Evolutionary conservation across 495 filamentous ascomycete species (phyloP).

Genomic region (Choiromyces venosus): DNA sequence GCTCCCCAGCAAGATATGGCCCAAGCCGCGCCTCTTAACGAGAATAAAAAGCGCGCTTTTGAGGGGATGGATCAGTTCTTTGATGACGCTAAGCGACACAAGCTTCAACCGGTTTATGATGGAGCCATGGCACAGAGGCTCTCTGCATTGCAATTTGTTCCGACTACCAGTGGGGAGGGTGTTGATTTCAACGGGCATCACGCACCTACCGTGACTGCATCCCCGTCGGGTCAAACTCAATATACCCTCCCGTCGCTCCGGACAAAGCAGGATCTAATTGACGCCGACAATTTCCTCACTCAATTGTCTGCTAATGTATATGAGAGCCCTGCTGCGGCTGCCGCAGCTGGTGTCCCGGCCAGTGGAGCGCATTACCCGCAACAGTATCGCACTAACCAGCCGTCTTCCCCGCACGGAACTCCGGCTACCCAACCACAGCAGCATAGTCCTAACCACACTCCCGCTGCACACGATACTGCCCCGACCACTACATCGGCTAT

Average conservation of each 20-base stretch:
- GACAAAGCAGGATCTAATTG: constrained; percentile 85
- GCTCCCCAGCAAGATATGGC: constrained; percentile 40
- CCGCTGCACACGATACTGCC: constrained; percentile 51
- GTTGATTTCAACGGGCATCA: constrained; percentile 39
- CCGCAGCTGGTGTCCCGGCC: constrained; percentile 67
- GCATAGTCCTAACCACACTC: constrained; percentile 39
- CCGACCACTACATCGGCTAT: constrained; percentile 57
- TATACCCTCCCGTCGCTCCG: constrained; percentile 77
- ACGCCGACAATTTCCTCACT: constrained; percentile 87
- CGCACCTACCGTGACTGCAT: constrained; percentile 34
- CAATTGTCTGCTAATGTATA: constrained; percentile 93
- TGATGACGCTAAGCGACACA: constrained; percentile 78
- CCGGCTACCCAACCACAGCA: constrained; percentile 28
- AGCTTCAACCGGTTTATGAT: constrained; percentile 68
- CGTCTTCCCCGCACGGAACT: constrained; percentile 57
- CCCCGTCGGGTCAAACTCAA: constrained; percentile 50
- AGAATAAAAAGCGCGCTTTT: constrained; percentile 71
- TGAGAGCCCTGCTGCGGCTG: constrained; percentile 73
- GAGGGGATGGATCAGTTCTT: constrained; percentile 93
- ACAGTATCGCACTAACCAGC: constrained; percentile 59
- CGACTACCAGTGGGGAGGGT: constrained; percentile 37
- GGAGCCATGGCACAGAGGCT: constrained; percentile 41
- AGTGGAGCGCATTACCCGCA: constrained; percentile 61
- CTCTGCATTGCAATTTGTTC: constrained; percentile 38
- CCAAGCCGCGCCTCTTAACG: constrained; percentile 44